phyloP scores from a whole-genome alignment of 2,329 filamentous ascomycete species.

The Epichloe elymi region DNA sequence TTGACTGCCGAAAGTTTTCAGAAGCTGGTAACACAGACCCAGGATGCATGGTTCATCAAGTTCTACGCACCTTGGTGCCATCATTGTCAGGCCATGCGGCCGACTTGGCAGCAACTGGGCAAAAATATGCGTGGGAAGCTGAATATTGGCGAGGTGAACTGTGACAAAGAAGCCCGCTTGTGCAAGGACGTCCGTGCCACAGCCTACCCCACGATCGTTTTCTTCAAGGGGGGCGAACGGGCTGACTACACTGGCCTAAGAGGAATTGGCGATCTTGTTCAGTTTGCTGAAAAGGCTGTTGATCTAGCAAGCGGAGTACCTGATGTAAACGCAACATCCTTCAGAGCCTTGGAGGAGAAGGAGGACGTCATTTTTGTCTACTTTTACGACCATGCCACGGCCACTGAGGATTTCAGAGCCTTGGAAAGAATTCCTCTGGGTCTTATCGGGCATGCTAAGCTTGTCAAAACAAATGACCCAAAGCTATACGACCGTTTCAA shows the following conservation, averaged over 20 bases:
- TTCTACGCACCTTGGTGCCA: slow-evolving; percentile 97
- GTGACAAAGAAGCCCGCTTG: slow-evolving; percentile 70
- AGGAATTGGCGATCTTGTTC: slow-evolving; percentile 78
- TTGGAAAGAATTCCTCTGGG: slow-evolving; percentile 76
- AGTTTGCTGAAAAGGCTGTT: slow-evolving; percentile 76
- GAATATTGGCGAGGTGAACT: slow-evolving; percentile 94
- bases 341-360: slow-evolving; percentile 76
- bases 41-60: slow-evolving; percentile 96
- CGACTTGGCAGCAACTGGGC: slow-evolving; percentile 79
- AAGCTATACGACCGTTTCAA: slow-evolving; percentile 72
- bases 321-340: slow-evolving; percentile 63
- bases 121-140: slow-evolving; percentile 83
- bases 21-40: slow-evolving; percentile 68
- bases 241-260: slow-evolving; percentile 89
- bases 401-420: slow-evolving; percentile 79
- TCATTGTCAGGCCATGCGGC: slow-evolving; percentile 86
- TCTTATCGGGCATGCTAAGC: slow-evolving; percentile 78
- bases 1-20: slow-evolving; percentile 81
- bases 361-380: slow-evolving; percentile 96
- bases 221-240: slow-evolving; percentile 79
- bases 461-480: slow-evolving; percentile 81
- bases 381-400: slow-evolving; percentile 94
- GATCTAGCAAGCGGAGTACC: slow-evolving; percentile 63
- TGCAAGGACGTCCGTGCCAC: slow-evolving; percentile 79
- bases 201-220: slow-evolving; percentile 79